Evolutionary conservation across 768 basidiomycete species (phyloP).

Genomic region (Naganishia onofrii): DNA sequence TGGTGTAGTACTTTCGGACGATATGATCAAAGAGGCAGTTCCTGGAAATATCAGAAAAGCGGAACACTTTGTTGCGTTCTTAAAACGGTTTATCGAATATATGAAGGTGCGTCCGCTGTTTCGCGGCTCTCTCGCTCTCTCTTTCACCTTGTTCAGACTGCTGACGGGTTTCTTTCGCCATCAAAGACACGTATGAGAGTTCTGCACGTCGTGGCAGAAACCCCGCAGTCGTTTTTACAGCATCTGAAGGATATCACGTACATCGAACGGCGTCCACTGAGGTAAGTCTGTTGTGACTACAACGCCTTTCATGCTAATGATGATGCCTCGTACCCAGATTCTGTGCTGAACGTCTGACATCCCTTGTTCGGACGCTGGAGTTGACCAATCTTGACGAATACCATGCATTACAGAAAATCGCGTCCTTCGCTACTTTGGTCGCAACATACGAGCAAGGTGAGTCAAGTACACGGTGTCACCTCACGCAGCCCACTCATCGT

Average conservation of each 20-base stretch:
- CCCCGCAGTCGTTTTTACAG: slow-evolving; percentile 91
- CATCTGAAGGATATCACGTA: slow-evolving; percentile 99
- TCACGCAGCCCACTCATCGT: neutral
- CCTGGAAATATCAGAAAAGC: slow-evolving; percentile 98
- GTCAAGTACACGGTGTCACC: neutral
- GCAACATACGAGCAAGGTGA: slow-evolving; percentile 95
- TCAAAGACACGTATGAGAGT: slow-evolving; percentile 99
- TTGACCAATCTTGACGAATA: slow-evolving; percentile 86
- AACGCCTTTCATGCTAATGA: too few species aligned
- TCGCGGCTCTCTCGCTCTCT: too few species aligned
- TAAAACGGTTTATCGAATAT: slow-evolving; percentile 98
- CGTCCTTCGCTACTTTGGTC: slow-evolving; percentile 90
- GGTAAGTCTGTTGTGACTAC: too few species aligned
- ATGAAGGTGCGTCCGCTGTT: too few species aligned
- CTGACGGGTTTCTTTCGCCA: too few species aligned
- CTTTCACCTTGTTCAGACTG: too few species aligned
- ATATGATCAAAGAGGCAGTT: slow-evolving; percentile 88
- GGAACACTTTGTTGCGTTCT: slow-evolving; percentile 96
- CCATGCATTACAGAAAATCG: slow-evolving; percentile 88
- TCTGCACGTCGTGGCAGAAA: slow-evolving; percentile 98
- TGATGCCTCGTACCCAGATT: slow-evolving; percentile 60
- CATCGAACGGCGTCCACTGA: slow-evolving; percentile 86
- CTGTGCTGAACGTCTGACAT: slow-evolving; percentile 92
- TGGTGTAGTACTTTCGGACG: slow-evolving; percentile 76
- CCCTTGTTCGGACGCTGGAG: slow-evolving; percentile 86